Base-by-base conservation (phyloP, 2,329 filamentous ascomycete species). In the Paecilomyces sp. region DNA sequence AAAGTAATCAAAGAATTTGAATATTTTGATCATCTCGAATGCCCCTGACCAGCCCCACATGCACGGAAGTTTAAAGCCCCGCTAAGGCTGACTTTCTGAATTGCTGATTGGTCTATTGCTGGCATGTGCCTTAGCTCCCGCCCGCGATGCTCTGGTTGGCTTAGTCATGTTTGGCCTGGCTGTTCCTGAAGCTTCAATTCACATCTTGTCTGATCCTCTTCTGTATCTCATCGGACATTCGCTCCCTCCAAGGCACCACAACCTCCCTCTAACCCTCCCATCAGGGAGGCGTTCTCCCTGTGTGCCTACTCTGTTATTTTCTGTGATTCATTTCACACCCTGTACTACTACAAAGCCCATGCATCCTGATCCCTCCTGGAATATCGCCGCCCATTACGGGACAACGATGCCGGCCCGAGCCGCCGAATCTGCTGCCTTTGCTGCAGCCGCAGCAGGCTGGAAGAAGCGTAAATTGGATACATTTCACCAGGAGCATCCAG, bases 401-500 rank as follows among this genome's bases (percentile, higher is more conserved):
- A 53, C 15, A 24, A 57, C 4, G 41, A 61, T 56, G 33, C 57
- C 34, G 52, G 30, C n/a, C 9, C 11, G 24, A 53, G 51, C 28
- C 51, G 15, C 28, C 12, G 51, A 53, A 22, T 12, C 51, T 22
- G 22, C 51, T 31, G 31, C 55, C 18, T 58, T 60, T 13, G 55
- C 51, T 8, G 31, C 60, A 25, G 55, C 62, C 56, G 34, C 63
- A 18, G 34, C 60, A 3, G 60, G 56, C 36, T 41, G 66, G 18
- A 69, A 64, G 34, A 71, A 72, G 58, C 60, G 69, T 28, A 71
- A 70, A 51, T 64, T 68, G 55, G 68, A 70, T 54, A 53, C 55
- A 15, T 28, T 41, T 2, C 52, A 61, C 28, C 56, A 62, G n/a
- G 64, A 63, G n/a, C 31, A 56, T 31, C 56, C 64, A n/a, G 58